These are phyloP conservation scores for Salix viminalis DNA, from an alignment of 345 rosid species.

Conservation along the genomic window DNA sequence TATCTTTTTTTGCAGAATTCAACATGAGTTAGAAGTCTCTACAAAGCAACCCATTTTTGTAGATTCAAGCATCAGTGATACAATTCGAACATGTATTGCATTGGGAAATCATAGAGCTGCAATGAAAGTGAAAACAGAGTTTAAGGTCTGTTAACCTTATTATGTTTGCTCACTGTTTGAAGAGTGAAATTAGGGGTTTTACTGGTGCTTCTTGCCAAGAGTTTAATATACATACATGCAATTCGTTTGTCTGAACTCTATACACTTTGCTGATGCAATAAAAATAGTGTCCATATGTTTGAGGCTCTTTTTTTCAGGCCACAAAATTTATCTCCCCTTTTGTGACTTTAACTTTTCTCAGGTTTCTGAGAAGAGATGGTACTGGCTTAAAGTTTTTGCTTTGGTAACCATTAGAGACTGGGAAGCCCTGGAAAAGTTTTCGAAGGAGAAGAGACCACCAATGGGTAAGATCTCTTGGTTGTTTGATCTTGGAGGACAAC, in stretches of 20 bases:
- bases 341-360: conserved; percentile 17
- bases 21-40: conserved; percentile 83
- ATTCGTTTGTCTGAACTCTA: not conserved
- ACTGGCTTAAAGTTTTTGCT: conserved; percentile 91
- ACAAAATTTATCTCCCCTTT: not conserved
- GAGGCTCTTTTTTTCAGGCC: not conserved
- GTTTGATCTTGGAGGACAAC: not conserved
- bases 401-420: conserved; percentile 87
- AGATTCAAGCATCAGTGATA: conserved; percentile 96
- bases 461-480: conserved; percentile 43
- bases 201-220: not conserved
- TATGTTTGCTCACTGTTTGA: not conserved
- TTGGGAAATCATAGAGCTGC: conserved; percentile 81
- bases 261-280: not conserved
- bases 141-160: conserved; percentile 48
- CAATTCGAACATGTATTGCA: conserved; percentile 92
- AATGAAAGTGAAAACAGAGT: conserved; percentile 53
- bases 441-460: conserved; percentile 93
- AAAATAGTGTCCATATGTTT: not conserved
- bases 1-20: conserved; percentile 53
- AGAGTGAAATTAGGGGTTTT: not conserved
- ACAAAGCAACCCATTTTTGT: conserved; percentile 95
- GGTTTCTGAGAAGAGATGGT: conserved; percentile 98
- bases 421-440: conserved; percentile 88
- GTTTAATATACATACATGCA: too few relatives aligned